Evolutionary conservation across 2,329 filamentous ascomycete genomes (phyloP), one percentile per base, ranked within the genome.

Genomic region (Aurifilum marmelostoma): DNA sequence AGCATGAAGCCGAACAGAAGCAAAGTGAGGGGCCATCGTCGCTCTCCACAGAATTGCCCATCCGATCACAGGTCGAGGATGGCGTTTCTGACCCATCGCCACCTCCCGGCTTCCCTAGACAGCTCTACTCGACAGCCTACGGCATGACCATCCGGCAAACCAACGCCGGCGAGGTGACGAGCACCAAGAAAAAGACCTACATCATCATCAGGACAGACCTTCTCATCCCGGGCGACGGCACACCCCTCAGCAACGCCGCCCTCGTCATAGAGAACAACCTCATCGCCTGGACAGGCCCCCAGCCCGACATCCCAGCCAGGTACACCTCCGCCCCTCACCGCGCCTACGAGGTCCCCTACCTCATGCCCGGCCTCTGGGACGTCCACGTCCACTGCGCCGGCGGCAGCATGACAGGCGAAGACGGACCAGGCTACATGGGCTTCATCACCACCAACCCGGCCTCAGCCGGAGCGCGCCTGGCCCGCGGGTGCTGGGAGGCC

Each of bases 251-350:
- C 5, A 66, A 81, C 16, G 78, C 75, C 29, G 77, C 77, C 2
- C 74, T 82, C 11, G 80, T 80, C 18, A 75, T 82, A 32, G 74
- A 79, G 64, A 74, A 76, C 71, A 77, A 77, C 60, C 71, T 77
- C 52, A 82, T 81, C 68, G 77, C 74, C 47, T 82, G 80, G 80
- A 75, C 81, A 54, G 80, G 80, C 62, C 47, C 75, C 1, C 72
- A 76, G 32, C 63, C 72, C 50, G 61, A 73, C 18, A 54, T 81
- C 5, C 77, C 77, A 0, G 60, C 70, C 1, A 73, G 75, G 11
- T 80, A 79, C 73, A 75, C 73, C 7, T 67, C 73, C 7, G 72
- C 69, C 2, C 69, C 75, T 3, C 75, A 78, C 68, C 73, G 72
- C 47, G 67, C 61, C 32, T 77, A 73, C 73, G 73, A 71, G 60